Conservation (phyloP, 345 rosid species). For the Diplotaxis tenuifolia region DNA sequence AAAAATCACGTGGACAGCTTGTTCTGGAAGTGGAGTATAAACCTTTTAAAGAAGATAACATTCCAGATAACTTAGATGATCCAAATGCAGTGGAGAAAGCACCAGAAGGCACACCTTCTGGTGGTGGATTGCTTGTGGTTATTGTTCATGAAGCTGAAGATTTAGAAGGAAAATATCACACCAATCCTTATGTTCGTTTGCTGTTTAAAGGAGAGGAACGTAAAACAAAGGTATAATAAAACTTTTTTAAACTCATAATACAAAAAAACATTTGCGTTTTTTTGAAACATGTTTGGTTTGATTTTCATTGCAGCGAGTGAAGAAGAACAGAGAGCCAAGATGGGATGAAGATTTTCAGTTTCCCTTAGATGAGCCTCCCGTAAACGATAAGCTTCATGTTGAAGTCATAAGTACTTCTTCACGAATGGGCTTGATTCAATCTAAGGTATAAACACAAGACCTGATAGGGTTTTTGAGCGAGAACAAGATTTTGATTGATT, state of each 20-base stretch:
- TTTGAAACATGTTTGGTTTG: background rate
- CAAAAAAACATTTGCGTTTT: background rate
- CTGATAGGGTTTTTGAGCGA: background rate
- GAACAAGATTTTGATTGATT: slow-evolving; percentile 13
- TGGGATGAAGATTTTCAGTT: slow-evolving; percentile 94
- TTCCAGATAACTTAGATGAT: slow-evolving; percentile 46
- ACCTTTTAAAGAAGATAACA: slow-evolving; percentile 61
- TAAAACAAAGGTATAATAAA: slow-evolving; percentile 62
- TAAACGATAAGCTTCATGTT: slow-evolving; percentile 65
- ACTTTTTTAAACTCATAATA: background rate
- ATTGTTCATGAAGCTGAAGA: slow-evolving; percentile 92
- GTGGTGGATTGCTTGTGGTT: slow-evolving; percentile 84
- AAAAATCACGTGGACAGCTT: slow-evolving; percentile 79
- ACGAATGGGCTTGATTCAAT: slow-evolving; percentile 73
- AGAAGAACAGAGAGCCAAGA: slow-evolving; percentile 88
- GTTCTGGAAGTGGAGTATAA: slow-evolving; percentile 62
- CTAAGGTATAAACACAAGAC: slow-evolving; percentile 53
- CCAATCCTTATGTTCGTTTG: slow-evolving; percentile 75
- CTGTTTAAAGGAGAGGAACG: slow-evolving; percentile 83
- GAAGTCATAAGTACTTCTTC: slow-evolving; percentile 82
- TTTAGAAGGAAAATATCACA: slow-evolving; percentile 91
- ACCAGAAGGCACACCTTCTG: slow-evolving; percentile 83
- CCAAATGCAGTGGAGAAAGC: slow-evolving; percentile 60
- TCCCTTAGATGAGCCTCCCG: slow-evolving; percentile 76
- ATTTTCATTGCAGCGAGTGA: slow-evolving; percentile 49